Percentiles rank a stretch among this genome's conserved stretches.
phyloP scores from a whole-genome alignment of 495 filamentous ascomycete species.

The Lichenothelia convexa region DNA sequence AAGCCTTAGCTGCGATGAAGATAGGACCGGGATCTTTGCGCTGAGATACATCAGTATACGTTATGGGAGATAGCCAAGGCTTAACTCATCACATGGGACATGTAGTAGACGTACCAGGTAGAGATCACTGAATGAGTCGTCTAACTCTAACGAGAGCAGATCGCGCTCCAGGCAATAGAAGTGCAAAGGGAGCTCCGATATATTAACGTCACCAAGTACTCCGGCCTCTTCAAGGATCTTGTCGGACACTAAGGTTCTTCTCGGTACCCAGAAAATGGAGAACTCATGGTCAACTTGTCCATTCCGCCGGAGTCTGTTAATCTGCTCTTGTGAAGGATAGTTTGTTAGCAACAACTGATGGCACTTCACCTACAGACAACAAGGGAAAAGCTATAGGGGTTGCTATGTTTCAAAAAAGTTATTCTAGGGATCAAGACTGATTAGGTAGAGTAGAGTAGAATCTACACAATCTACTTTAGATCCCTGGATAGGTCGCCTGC shows the following conservation, averaged over 20 bases:
- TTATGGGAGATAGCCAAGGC: neutral
- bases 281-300: conserved; percentile 84
- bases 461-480: conserved; percentile 46
- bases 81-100: neutral
- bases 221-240: conserved; percentile 85
- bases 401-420: conserved; percentile 12
- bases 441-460: conserved; percentile 36
- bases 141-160: conserved; percentile 76
- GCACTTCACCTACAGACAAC: conserved; percentile 27
- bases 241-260: conserved; percentile 80
- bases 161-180: conserved; percentile 87
- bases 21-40: conserved; percentile 80
- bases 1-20: conserved; percentile 72
- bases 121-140: conserved; percentile 68
- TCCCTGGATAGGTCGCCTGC: conserved; percentile 26
- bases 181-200: conserved; percentile 67
- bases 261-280: conserved; percentile 80
- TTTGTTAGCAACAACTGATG: conserved; percentile 42
- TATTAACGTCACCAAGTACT: conserved; percentile 78
- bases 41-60: conserved; percentile 22
- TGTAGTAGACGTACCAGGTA: conserved; percentile 42
- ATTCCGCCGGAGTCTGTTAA: conserved; percentile 70
- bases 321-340: conserved; percentile 41
- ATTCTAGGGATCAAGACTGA: conserved; percentile 51
- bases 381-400: conserved; percentile 26